A percentile compares a stretch with the other conserved stretches of the same genome.
phyloP scores from a whole-genome alignment of 345 rosid species.

The Gossypium stocksii region DNA sequence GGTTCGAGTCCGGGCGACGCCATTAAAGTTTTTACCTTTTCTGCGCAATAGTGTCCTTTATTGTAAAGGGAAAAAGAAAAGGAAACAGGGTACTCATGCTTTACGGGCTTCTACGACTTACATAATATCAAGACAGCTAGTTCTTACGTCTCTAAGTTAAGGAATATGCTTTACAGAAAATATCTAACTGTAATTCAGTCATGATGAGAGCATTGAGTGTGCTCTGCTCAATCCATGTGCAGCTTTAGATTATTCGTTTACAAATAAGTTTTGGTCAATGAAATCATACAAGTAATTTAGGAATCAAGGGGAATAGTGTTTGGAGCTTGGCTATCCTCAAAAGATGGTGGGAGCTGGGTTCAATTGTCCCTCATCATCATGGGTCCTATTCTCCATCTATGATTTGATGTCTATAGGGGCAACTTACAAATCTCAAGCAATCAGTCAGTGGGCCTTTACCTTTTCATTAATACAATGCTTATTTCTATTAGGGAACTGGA shows the following conservation, averaged over 20 bases:
- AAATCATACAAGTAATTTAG: background rate
- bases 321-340: constrained; percentile 15
- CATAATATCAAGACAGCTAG: background rate
- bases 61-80: too few species aligned
- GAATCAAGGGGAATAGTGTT: constrained; percentile 17
- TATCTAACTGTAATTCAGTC: constrained; percentile 13
- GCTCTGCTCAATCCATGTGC: background rate
- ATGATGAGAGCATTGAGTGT: background rate
- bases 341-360: constrained; percentile 21
- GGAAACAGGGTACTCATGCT: too few species aligned
- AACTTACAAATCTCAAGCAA: constrained; percentile 24
- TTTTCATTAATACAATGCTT: background rate
- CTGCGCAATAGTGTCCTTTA: too few species aligned
- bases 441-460: constrained; percentile 20
- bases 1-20: constrained; percentile 72
- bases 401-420: background rate
- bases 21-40: too few species aligned
- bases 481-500: background rate
- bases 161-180: constrained; percentile 18
- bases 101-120: too few species aligned
- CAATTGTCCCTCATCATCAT: constrained; percentile 13
- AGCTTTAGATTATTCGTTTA: background rate
- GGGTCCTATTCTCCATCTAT: constrained; percentile 23
- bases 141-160: background rate
- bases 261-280: background rate